Conservation (phyloP, 371 early-diverging fungal genomes). For the Mucor saturninus region DNA sequence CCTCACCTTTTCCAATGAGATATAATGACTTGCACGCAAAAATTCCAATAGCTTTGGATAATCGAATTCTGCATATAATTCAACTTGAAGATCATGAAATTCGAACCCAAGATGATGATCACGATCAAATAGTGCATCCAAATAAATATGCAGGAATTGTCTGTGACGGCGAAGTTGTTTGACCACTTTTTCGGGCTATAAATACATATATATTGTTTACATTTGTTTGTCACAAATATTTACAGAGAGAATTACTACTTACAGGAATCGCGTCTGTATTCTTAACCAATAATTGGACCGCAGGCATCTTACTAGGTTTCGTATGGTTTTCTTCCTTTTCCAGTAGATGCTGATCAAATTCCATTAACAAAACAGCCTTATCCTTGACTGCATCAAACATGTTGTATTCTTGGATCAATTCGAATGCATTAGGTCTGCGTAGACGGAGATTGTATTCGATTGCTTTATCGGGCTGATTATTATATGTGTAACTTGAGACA, state of each 20-base stretch:
- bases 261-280: constrained; percentile 87
- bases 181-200: constrained; percentile 68
- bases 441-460: constrained; percentile 83
- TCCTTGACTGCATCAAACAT: constrained; percentile 80
- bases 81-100: constrained; percentile 87
- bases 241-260: constrained; percentile 12
- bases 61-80: constrained; percentile 92
- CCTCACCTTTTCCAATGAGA: constrained; percentile 71
- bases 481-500: constrained; percentile 63
- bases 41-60: constrained; percentile 80
- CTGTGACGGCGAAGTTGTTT: constrained; percentile 62
- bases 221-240: not conserved
- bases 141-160: constrained; percentile 78
- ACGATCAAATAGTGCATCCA: constrained; percentile 83
- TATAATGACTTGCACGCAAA: constrained; percentile 77
- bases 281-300: constrained; percentile 80
- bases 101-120: constrained; percentile 78
- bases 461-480: constrained; percentile 77
- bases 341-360: constrained; percentile 76
- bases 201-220: not conserved
- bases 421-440: constrained; percentile 71
- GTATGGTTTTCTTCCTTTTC: constrained; percentile 30
- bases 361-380: constrained; percentile 79
- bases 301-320: constrained; percentile 51
- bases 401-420: constrained; percentile 76